phyloP scores from a whole-genome alignment of 352 stramenopile species.

The Phytophthora hybrid region DNA sequence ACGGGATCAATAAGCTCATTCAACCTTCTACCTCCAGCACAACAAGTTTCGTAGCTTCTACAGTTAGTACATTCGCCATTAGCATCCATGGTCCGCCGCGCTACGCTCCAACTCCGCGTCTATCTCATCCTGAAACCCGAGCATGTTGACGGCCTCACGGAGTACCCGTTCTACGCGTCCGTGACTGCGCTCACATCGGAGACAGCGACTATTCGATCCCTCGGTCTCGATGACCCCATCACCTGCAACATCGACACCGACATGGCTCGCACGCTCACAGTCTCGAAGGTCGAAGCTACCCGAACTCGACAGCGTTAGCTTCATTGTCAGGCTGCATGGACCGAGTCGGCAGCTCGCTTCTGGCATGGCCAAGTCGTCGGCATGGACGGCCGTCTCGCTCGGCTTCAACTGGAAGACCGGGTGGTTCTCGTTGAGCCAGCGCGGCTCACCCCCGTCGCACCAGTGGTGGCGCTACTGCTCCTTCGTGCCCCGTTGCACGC shows the following conservation, averaged over 20 bases:
- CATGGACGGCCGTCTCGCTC: constrained; percentile 5
- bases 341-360: constrained; percentile 7
- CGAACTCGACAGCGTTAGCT: background rate
- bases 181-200: constrained; percentile 1
- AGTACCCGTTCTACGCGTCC: constrained; percentile 22
- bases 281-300: constrained; percentile 19
- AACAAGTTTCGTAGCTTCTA: too few species aligned
- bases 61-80: too few species aligned
- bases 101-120: constrained; percentile 6
- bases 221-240: background rate
- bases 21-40: too few species aligned
- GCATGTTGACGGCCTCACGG: constrained; percentile 9
- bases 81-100: constrained; percentile 8
- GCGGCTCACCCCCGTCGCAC: background rate
- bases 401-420: constrained; percentile 9
- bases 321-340: constrained; percentile 12
- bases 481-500: background rate
- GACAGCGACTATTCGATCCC: background rate
- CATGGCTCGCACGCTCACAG: background rate
- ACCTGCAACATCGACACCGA: constrained; percentile 2
- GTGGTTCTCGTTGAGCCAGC: constrained; percentile 5
- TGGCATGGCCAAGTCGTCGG: constrained; percentile 26
- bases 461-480: constrained; percentile 14
- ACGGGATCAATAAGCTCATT: too few species aligned
- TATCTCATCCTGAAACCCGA: constrained; percentile 16